Conservation (phyloP, 1,284 basidiomycete genomes). For the Papiliotrema laurentii region DNA sequence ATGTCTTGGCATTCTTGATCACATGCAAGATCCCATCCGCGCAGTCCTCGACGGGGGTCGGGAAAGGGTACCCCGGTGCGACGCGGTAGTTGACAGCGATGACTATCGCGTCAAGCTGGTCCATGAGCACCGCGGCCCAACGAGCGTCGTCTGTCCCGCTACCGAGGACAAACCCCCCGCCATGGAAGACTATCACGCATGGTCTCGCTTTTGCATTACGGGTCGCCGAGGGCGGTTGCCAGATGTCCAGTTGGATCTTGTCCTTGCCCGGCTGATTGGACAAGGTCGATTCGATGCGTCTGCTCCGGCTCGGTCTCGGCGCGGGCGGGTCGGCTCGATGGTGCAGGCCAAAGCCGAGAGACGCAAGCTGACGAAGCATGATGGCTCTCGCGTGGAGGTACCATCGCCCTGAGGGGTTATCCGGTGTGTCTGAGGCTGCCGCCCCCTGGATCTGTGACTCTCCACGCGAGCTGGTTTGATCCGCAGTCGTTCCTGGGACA, state of each 20-base stretch:
- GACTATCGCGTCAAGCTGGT: constrained; percentile 25
- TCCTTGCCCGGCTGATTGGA: background rate
- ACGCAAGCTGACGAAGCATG: constrained; percentile 3
- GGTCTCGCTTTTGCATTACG: constrained; percentile 1
- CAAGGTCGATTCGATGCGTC: constrained; percentile 13
- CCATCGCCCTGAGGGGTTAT: constrained; percentile 4
- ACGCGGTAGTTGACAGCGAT: constrained; percentile 45
- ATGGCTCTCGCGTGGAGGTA: constrained; percentile 8
- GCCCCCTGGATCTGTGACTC: background rate
- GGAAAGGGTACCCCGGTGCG: constrained; percentile 50
- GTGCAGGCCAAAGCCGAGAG: constrained; percentile 5
- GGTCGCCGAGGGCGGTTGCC: constrained; percentile 1
- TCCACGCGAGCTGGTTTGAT: background rate
- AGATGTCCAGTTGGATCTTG: constrained; percentile 16
- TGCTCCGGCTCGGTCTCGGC: constrained; percentile 1
- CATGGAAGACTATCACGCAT: constrained; percentile 23
- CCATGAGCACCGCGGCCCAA: constrained; percentile 12
- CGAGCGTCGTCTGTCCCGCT: constrained; percentile 21
- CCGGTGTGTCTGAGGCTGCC: background rate
- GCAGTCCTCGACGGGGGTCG: constrained; percentile 46
- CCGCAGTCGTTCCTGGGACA: background rate
- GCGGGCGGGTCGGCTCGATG: constrained; percentile 8
- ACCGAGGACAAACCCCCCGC: constrained; percentile 29
- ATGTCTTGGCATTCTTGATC: constrained; percentile 8
- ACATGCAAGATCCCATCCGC: constrained; percentile 35